Evolutionary conservation across 2,329 filamentous ascomycete genomes (phyloP).

Genomic region (Zalaria obscura): DNA sequence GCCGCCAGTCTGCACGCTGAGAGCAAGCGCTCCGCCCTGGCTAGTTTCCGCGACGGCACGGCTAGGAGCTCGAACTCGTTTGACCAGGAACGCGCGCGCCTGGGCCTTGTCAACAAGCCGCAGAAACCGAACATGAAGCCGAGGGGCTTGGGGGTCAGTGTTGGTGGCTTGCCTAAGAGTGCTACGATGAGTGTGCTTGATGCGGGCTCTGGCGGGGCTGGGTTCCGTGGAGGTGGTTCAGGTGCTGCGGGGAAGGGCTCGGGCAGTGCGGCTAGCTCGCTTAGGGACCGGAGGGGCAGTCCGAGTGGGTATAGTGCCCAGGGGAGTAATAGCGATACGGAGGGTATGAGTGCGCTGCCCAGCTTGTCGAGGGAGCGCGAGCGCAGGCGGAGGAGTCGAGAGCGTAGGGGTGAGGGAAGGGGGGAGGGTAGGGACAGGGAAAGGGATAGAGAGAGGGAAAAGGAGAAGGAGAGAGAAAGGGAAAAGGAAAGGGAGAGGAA

Average conservation of each 20-base stretch:
- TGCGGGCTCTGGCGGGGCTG: too few relatives aligned
- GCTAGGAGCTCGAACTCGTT: not conserved
- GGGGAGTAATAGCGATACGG: constrained; percentile 15
- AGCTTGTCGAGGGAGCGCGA: constrained; percentile 16
- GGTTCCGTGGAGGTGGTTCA: not conserved
- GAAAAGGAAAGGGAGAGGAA: constrained; percentile 23
- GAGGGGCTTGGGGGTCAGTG: too few relatives aligned
- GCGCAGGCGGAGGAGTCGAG: not conserved
- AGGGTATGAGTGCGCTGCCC: constrained; percentile 17
- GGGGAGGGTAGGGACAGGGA: not conserved
- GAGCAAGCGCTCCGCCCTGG: constrained; percentile 1
- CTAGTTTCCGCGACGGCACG: not conserved
- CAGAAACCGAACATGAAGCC: not conserved
- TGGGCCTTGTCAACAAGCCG: too few relatives aligned
- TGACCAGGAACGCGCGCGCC: not conserved
- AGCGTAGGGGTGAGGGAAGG: constrained; percentile 8
- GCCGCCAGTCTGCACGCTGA: constrained; percentile 5
- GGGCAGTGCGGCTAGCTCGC: constrained; percentile 6
- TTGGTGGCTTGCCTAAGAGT: too few relatives aligned
- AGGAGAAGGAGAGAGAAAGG: constrained; percentile 10
- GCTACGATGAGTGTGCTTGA: too few relatives aligned
- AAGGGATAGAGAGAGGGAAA: constrained; percentile 3
- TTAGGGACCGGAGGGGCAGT: constrained; percentile 14
- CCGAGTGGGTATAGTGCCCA: constrained; percentile 12
- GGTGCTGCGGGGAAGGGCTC: constrained; percentile 4